Base-by-base conservation (phyloP, 2,329 filamentous ascomycete genomes). In the Nigrospora oryzae region DNA sequence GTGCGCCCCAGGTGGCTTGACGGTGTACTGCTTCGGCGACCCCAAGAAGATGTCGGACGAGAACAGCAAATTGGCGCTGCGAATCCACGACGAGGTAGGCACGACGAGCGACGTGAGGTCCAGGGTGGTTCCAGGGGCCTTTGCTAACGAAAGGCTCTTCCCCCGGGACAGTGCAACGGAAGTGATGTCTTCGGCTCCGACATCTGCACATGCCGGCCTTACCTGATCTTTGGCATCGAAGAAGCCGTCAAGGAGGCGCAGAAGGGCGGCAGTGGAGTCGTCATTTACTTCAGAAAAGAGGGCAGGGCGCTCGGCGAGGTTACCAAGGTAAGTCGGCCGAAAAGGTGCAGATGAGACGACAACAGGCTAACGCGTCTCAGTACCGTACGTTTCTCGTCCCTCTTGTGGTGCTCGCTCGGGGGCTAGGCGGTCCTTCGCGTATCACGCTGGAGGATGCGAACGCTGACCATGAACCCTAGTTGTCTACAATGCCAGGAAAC, bases 221-320 rank as follows among this genome's bases (percentile, higher is more conserved):
- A 97, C 63, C 80, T 97, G 46, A 94, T 95, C 59, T 97, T 94
- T 62, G 93, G 93, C 49, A 94, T 98, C 49, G 89, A 95, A 59
- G 93, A 98, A 66, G 93, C 93, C 12, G 91, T 98, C 55, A 95
- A 94, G 60, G 89, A 97, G 67, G 93, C 93, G 11, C 93, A 97
- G 63, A 89, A 86, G 46, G 91, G 91, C 43, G 91, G 91, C 40
- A 91, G 85, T 55, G 91, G 91, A 46, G 89, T 96, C 17, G 93
- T 97, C 44, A 96, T 97, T 62, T 98, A 98, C 65, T 98, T 97
- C 79, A 83, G 93, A 54, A 98, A 98, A 64, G 93, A 98, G 70
- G 93, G 93, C 31, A 80, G 93, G 54, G 93, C 91, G 34, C 72
- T 97, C 7, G 93, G 93, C 43, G 93, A 98, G 65, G 93, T 98